Evolutionary conservation across 2,329 filamentous ascomycete genomes (phyloP).

Genomic region (Penicillium sp.): DNA sequence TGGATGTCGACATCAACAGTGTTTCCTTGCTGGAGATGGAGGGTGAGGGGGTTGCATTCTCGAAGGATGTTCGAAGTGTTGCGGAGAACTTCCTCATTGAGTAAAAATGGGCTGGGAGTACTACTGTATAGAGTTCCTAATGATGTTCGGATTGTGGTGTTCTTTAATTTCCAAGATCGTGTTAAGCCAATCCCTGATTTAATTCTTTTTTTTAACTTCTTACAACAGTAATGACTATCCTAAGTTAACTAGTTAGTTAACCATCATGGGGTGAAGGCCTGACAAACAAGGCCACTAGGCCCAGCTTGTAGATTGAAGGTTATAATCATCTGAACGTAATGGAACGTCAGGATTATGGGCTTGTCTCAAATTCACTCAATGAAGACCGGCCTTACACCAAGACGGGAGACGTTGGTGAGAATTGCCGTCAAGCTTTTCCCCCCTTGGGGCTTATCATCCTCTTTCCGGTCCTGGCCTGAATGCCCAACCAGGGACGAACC

Average conservation of each 20-base stretch:
- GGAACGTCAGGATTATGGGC: constrained; percentile 26
- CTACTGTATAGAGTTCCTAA: constrained; percentile 38
- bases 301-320: not conserved
- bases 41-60: constrained; percentile 44
- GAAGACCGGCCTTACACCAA: not conserved
- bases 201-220: constrained; percentile 1
- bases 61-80: constrained; percentile 46
- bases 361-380: not conserved
- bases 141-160: constrained; percentile 35
- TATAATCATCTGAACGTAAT: constrained; percentile 22
- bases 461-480: constrained; percentile 1
- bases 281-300: not conserved
- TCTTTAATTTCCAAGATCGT: constrained; percentile 21
- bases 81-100: constrained; percentile 48
- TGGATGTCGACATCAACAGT: constrained; percentile 77
- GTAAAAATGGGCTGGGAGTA: constrained; percentile 28
- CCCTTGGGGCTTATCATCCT: constrained; percentile 7
- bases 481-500: constrained; percentile 20
- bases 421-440: constrained; percentile 19
- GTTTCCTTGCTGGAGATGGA: constrained; percentile 47
- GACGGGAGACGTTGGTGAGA: not conserved
- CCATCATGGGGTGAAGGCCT: not conserved
- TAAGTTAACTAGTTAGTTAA: not conserved
- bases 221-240: not conserved
- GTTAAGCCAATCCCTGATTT: constrained; percentile 19